Evolutionary conservation across 306 rosid species (phyloP).

Genomic region (Quercus berberidifolia): DNA sequence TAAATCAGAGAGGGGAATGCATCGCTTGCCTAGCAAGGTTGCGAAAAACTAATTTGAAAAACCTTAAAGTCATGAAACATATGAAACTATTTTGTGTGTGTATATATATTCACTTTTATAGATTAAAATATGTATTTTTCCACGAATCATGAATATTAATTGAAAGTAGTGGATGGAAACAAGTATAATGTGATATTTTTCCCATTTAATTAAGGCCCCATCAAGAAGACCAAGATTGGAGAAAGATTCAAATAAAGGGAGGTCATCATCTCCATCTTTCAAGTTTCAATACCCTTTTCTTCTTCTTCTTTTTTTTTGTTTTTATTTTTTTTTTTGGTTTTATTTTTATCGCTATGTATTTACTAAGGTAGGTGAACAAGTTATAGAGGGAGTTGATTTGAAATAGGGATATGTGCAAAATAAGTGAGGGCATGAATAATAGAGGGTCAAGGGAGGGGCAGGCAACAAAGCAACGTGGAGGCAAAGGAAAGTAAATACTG

Average conservation of each 20-base stretch:
- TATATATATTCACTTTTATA: too few relatives aligned
- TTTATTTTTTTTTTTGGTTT: too few relatives aligned
- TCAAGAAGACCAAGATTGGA: background rate
- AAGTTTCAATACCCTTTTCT: background rate
- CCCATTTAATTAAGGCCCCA: background rate
- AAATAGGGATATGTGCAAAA: slow-evolving; percentile 43
- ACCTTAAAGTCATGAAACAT: too few relatives aligned
- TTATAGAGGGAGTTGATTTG: slow-evolving; percentile 14
- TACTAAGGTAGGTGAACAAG: slow-evolving; percentile 27
- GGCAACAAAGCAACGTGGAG: slow-evolving; percentile 44
- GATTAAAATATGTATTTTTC: too few relatives aligned
- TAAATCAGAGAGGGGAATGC: too few relatives aligned
- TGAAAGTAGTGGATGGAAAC: too few relatives aligned
- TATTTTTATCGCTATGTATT: background rate
- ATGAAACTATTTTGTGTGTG: too few relatives aligned
- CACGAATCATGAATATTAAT: too few relatives aligned
- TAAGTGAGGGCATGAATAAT: slow-evolving; percentile 29
- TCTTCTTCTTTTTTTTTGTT: too few relatives aligned
- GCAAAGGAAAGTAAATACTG: slow-evolving; percentile 41
- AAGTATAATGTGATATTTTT: too few relatives aligned
- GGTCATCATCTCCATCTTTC: background rate
- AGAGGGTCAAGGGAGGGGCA: slow-evolving; percentile 14
- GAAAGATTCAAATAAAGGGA: background rate
- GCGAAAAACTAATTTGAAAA: too few relatives aligned
- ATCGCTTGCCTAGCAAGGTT: too few relatives aligned